These are phyloP conservation scores for Podila clonocystis DNA, from an alignment of 192 early-diverging fungal genomes.

Conservation along the genomic window DNA sequence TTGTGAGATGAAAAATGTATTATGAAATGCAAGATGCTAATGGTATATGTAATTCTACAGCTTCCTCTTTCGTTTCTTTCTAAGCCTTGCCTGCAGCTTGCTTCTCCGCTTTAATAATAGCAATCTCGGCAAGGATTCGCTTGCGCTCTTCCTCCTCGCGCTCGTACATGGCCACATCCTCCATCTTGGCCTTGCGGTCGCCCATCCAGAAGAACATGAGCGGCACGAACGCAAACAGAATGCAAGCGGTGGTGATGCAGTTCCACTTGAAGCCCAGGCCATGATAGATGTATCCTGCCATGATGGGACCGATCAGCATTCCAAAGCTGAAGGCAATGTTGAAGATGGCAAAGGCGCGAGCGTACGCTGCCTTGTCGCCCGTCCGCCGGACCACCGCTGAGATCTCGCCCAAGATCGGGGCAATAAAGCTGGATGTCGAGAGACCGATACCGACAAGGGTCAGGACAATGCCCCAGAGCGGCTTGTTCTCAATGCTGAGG, in stretches of 20 bases:
- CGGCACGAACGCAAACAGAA: constrained; percentile 37
- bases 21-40: too few species aligned
- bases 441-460: constrained; percentile 39
- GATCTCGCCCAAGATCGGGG: constrained; percentile 44
- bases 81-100: constrained; percentile 18
- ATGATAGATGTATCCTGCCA: constrained; percentile 58
- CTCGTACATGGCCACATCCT: constrained; percentile 46
- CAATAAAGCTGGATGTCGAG: constrained; percentile 38
- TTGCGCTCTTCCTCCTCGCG: constrained; percentile 41
- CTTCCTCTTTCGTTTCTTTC: not conserved
- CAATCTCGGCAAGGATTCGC: constrained; percentile 26
- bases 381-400: constrained; percentile 48
- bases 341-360: constrained; percentile 75
- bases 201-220: constrained; percentile 43
- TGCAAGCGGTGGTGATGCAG: constrained; percentile 38
- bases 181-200: constrained; percentile 43
- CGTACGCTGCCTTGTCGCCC: constrained; percentile 66
- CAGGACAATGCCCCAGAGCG: constrained; percentile 42
- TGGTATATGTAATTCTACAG: too few species aligned
- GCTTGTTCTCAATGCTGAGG: constrained; percentile 39
- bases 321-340: constrained; percentile 81
- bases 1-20: too few species aligned
- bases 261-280: constrained; percentile 44
- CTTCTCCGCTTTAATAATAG: constrained; percentile 38
- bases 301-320: constrained; percentile 79